phyloP scores from a whole-genome alignment of 805 yeast genomes.

The Cyberlindnera samutprakarnensis region DNA sequence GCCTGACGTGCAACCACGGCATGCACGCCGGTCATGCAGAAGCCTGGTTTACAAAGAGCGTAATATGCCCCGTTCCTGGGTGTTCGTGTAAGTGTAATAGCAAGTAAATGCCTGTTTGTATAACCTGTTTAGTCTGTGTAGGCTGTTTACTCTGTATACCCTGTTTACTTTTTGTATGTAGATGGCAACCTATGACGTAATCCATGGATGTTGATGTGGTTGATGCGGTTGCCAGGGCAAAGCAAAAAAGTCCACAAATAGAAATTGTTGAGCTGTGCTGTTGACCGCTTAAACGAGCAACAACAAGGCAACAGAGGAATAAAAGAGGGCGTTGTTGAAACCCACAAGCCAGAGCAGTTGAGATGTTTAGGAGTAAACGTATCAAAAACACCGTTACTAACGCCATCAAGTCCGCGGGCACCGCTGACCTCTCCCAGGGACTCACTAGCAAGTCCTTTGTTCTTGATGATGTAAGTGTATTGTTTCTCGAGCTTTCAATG shows the following conservation, averaged over 20 bases:
- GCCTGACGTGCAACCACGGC: conserved; percentile 87
- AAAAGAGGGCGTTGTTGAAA: too few relatives aligned
- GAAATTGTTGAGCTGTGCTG: too few relatives aligned
- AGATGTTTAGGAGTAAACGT: conserved; percentile 28
- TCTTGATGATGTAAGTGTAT: conserved; percentile 24
- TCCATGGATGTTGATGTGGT: too few relatives aligned
- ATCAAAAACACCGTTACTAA: conserved; percentile 24
- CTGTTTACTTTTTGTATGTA: too few relatives aligned
- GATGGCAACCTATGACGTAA: too few relatives aligned
- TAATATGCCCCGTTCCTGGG: conserved; percentile 90
- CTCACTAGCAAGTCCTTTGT: conserved; percentile 25
- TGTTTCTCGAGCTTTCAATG: background rate
- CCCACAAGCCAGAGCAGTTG: too few relatives aligned
- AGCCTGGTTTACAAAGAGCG: conserved; percentile 88
- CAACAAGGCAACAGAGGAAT: too few relatives aligned
- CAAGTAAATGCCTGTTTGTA: conserved; percentile 16
- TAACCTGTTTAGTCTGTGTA: background rate
- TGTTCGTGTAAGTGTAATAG: conserved; percentile 79
- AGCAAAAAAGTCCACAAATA: too few relatives aligned
- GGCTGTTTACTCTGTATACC: too few relatives aligned
- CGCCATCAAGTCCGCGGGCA: conserved; percentile 26
- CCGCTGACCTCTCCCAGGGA: conserved; percentile 24
- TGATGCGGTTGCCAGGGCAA: too few relatives aligned
- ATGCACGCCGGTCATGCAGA: conserved; percentile 94
- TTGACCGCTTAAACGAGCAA: too few relatives aligned